These are phyloP conservation scores for Didymella exigua DNA, from an alignment of 2,329 filamentous ascomycete genomes.

Conservation along the genomic window DNA sequence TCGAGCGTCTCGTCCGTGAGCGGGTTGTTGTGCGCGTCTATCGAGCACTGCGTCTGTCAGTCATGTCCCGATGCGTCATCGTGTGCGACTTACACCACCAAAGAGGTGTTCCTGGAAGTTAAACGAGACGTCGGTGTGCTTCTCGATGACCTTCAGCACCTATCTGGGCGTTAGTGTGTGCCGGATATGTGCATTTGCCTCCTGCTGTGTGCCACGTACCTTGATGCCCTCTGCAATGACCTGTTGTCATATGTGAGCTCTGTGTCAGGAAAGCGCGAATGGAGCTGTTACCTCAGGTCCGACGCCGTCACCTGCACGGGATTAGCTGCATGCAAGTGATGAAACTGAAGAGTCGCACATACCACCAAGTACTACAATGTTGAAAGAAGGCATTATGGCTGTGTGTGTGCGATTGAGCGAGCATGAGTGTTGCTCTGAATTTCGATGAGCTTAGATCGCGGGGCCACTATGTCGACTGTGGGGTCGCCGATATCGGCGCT, in stretches of 20 bases:
- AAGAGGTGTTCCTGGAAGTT: constrained; percentile 89
- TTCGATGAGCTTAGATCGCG: neutral
- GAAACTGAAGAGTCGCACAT: constrained; percentile 16
- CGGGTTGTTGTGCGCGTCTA: constrained; percentile 77
- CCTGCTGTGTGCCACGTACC: constrained; percentile 55
- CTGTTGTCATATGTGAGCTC: constrained; percentile 52
- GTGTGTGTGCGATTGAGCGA: constrained; percentile 6
- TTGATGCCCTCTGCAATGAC: constrained; percentile 86
- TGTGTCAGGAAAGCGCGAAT: neutral
- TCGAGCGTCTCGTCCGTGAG: constrained; percentile 82
- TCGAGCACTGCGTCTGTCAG: constrained; percentile 70
- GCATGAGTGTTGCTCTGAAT: neutral
- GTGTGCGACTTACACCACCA: constrained; percentile 74
- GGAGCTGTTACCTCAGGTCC: constrained; percentile 48
- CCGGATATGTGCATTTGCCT: neutral
- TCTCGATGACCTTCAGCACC: constrained; percentile 80
- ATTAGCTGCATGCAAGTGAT: constrained; percentile 18
- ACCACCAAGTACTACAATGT: constrained; percentile 52
- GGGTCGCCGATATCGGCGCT: constrained; percentile 11
- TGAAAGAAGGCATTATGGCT: constrained; percentile 47
- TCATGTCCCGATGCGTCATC: neutral
- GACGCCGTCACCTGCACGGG: constrained; percentile 47
- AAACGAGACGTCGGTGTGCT: constrained; percentile 76
- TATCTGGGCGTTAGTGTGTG: constrained; percentile 43
- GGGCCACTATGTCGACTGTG: constrained; percentile 5